Evolutionary conservation across 306 rosid species (phyloP), one percentile per base, ranked within the genome.

Genomic region (Dalbergia cultrata): DNA sequence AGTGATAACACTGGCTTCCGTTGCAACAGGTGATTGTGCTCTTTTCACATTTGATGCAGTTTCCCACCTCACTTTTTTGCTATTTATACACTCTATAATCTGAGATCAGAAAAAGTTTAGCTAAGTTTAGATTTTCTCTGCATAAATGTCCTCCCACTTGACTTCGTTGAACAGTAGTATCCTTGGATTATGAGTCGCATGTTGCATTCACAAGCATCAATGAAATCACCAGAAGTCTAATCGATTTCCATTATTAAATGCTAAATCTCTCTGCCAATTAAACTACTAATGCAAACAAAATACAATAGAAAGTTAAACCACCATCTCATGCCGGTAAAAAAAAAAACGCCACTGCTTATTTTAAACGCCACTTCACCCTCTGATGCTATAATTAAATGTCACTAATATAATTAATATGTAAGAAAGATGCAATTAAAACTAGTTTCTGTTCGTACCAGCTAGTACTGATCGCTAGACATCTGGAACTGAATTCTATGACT

Each of bases 11-110:
- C 77, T 9, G 84, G 84, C 47, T 86, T 93, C 65, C 41, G 35
- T 26, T 93, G 97, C 81, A 93, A 93, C 76, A 85, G 87, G 97
- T 92, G 18, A 17, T 41, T 45, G 1, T 11, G 13, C 33, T n/a
- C 1, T 7, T n/a, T 47, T 16, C 3, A 19, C 17, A 6, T 43
- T 77, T 26, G 14, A 35, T 44, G 17, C 59, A 5, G 22, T 12
- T 39, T 22, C 34, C 54, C 53, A 79, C 8, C 11, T 44, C 56
- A 4, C 12, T 13, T 35, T 49, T 50, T 60, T 31, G 16, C 2
- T 54, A 53, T 26, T 54, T 26, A 67, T 67, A 17, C 47, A 12
- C 41, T 65, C 34, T 49, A 12, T 13, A 31, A 26, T 62, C 18
- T 9, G 17, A 22, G 17, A 26, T 43, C 13, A 61, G 47, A 22